Base-by-base conservation (phyloP, 805 yeast genomes). In the Metschnikowia orientalis region DNA sequence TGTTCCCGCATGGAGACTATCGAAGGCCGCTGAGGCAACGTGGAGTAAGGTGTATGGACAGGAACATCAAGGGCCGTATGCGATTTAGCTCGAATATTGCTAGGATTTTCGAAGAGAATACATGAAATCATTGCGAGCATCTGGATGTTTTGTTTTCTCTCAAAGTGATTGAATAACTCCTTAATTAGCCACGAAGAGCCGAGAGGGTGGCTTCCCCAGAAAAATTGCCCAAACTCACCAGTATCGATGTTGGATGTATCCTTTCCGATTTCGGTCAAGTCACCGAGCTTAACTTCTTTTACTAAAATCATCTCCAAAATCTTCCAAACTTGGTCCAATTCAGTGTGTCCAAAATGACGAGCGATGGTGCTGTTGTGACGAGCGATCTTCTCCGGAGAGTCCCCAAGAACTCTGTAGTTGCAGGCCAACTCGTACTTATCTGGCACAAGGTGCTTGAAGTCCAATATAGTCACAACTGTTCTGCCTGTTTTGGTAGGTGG, bases 51-150 rank as follows among this genome's bases (percentile, higher is more conserved):
- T 5, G 77, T 65, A 45, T 70, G 69, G 32, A 72, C 56, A 1
- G 78, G 74, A 8, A 70, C 51, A 31, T 56, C 57, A 32, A 53
- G 25, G 5, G 47, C 48, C 4, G 51, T 42, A 29, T 26, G 24
- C 13, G 24, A 15, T 8, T 30, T 34, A 11, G 34, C 35, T 17
- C 19, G 23, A 10, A 40, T 12, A 16, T 34, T 42, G 8, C 32
- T 23, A 5, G 24, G 34, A 45, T 67, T 71, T 48, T 67, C 83
- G 48, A 63, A 68, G 36, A 84, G 57, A 4, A 86, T 68, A 57
- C 95, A 85, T 3, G 90, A 75, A 44, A 88, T 57, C 87, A 85
- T 83, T 1, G 95, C 95, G 15, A 89, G 61, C 95, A 90, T 86
- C 54, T 90, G 97, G 17, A 86, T 58, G 48, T 90, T 81, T 2